Base-by-base conservation (phyloP, 208 protist genomes). In the Leishmania guyanensis region DNA sequence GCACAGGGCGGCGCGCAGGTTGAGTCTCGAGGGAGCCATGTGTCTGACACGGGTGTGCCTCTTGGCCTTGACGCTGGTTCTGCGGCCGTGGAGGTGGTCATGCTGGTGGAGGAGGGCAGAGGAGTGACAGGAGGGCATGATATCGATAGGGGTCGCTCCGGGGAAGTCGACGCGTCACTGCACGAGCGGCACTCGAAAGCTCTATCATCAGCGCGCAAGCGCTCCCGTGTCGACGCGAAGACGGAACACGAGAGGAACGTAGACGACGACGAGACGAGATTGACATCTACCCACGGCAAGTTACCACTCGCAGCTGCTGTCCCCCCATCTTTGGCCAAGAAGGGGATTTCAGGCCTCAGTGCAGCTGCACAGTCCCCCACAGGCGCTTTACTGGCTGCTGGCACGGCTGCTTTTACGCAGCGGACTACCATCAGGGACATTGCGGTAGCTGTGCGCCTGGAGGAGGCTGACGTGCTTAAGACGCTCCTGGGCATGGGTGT, bases 391-490 rank as follows among this genome's bases (percentile, higher is more conserved):
- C 33, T 33, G 79, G 14, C 10, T 54, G 46, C 46, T 29, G 68
- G 26, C 8, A 46, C 46, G 43, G 5, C 68, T 36, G 66, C 36
- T 17, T 70, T 72, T 29, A 73, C 66, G 10, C 53, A 20, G 33
- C 74, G 77, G 39, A 84, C 71, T 9, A 91, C 84, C 29, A 78
- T 95, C 8, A 79, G 83, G 26, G 81, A 93, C 14, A 94, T 98
- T 60, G 93, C 93, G 3, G 70, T 77, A 36, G 83, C 84, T 58
- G 88, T 93, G 66, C 84, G 87, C 6, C 80, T 98, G 66, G 94
- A 96, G 75, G 93, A 94, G 70, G 86, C 89, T 9, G 94, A 98
- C 78, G 94, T 95, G 71, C 85, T 94, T 53, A 85, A 82, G 64
- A 92, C 93, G 43, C 70, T 98, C 77, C 82, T 96, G 46, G 69